phyloP scores from a whole-genome alignment of 805 yeast genomes.

The Zygoascus bituminiphila region DNA sequence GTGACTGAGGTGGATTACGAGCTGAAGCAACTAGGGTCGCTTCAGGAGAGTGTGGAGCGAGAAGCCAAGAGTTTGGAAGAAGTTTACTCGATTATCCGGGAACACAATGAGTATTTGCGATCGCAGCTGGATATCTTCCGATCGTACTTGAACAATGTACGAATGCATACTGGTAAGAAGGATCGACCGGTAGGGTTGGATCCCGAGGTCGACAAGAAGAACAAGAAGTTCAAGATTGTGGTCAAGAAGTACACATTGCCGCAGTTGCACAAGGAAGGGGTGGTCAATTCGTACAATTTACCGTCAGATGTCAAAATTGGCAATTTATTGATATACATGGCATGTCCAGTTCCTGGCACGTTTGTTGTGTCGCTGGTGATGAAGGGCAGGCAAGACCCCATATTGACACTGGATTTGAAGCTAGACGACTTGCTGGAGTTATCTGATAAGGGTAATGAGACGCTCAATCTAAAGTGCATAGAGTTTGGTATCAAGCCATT shows the following conservation, averaged over 20 bases:
- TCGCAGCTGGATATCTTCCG: constrained; percentile 31
- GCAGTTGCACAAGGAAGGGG: constrained; percentile 23
- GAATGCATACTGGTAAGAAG: constrained; percentile 26
- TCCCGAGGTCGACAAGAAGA: constrained; percentile 8
- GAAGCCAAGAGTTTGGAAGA: constrained; percentile 27
- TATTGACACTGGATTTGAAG: constrained; percentile 26
- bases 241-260: constrained; percentile 22
- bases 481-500: constrained; percentile 22
- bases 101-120: constrained; percentile 30
- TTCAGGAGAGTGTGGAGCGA: constrained; percentile 23
- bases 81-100: constrained; percentile 27
- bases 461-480: constrained; percentile 25
- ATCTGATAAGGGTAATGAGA: constrained; percentile 18
- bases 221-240: constrained; percentile 12
- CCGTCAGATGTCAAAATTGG: constrained; percentile 19
- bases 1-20: constrained; percentile 30
- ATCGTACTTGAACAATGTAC: constrained; percentile 30
- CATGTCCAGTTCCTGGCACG: constrained; percentile 26
- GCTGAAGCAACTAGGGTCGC: constrained; percentile 27
- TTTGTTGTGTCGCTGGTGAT: constrained; percentile 26
- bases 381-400: constrained; percentile 26
- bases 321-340: constrained; percentile 22
- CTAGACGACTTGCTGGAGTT: constrained; percentile 30
- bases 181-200: constrained; percentile 18
- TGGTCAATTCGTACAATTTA: constrained; percentile 22